These are phyloP conservation scores for Stramenopiles sp. DNA, from an alignment of 352 stramenopile genomes.

Conservation along the genomic window DNA sequence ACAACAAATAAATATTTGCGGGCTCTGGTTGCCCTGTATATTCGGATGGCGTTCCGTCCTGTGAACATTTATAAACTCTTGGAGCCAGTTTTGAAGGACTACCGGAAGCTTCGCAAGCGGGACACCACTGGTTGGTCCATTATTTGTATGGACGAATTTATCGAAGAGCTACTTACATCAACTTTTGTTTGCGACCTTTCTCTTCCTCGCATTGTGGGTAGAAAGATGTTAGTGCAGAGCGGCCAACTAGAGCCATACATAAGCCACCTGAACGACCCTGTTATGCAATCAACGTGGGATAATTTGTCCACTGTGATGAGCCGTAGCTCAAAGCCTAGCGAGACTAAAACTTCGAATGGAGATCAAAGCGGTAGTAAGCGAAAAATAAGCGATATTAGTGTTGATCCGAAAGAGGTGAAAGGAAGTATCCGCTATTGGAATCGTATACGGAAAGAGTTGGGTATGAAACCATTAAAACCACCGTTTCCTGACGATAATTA, in stretches of 20 bases:
- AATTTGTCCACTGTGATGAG: too few relatives aligned
- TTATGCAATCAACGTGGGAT: too few relatives aligned
- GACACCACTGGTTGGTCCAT: slow-evolving; percentile 68
- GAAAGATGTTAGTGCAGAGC: slow-evolving; percentile 46
- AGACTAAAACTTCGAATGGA: too few relatives aligned
- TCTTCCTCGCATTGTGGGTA: slow-evolving; percentile 65
- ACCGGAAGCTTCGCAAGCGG: slow-evolving; percentile 70
- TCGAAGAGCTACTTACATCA: slow-evolving; percentile 71
- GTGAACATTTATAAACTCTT: slow-evolving; percentile 74
- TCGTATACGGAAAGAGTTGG: too few relatives aligned
- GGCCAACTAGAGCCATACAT: slow-evolving; percentile 26
- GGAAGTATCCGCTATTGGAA: too few relatives aligned
- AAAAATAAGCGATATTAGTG: too few relatives aligned
- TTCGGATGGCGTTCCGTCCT: slow-evolving; percentile 74
- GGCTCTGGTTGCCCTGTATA: slow-evolving; percentile 81
- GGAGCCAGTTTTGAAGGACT: slow-evolving; percentile 85
- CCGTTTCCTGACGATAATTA: too few relatives aligned
- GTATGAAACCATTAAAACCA: too few relatives aligned
- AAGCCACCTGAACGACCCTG: too few relatives aligned
- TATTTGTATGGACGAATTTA: slow-evolving; percentile 82
- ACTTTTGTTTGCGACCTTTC: slow-evolving; percentile 77
- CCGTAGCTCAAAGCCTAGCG: too few relatives aligned
- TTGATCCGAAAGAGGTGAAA: too few relatives aligned
- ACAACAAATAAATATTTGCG: slow-evolving; percentile 84
- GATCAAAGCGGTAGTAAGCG: too few relatives aligned